These are phyloP conservation scores for Agaricus sinodeliciosus DNA, from an alignment of 768 basidiomycete genomes.

Conservation along the genomic window DNA sequence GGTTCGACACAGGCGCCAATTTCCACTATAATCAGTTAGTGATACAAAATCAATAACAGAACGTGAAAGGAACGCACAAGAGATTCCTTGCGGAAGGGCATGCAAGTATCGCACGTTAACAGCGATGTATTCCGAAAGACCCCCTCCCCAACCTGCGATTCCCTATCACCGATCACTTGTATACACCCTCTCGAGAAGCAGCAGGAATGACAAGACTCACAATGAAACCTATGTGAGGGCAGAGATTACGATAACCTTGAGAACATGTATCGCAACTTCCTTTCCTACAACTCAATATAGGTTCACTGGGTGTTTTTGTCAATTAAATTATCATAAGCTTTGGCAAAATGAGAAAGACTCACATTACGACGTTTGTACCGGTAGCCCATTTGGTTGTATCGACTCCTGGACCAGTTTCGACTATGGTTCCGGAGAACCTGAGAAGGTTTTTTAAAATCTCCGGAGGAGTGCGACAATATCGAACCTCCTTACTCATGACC, in stretches of 20 bases:
- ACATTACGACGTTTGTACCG: constrained; percentile 30
- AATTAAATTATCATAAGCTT: neutral
- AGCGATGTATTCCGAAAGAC: constrained; percentile 36
- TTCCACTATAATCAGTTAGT: constrained; percentile 28
- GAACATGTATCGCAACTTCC: constrained; percentile 26
- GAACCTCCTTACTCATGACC: constrained; percentile 36
- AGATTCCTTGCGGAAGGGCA: constrained; percentile 28
- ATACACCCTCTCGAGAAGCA: neutral
- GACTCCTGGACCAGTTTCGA: constrained; percentile 25
- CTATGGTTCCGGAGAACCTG: constrained; percentile 30
- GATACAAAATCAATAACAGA: neutral
- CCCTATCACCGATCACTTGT: too few species aligned
- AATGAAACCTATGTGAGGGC: constrained; percentile 27
- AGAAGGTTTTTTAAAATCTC: neutral
- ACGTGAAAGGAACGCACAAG: constrained; percentile 22
- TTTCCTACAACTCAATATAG: constrained; percentile 30
- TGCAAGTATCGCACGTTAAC: constrained; percentile 30
- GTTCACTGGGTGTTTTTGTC: too few species aligned
- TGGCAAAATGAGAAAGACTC: constrained; percentile 1
- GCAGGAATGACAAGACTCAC: constrained; percentile 16
- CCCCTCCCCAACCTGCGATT: constrained; percentile 32
- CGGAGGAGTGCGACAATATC: neutral
- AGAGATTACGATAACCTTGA: constrained; percentile 26
- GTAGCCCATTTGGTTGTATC: constrained; percentile 23
- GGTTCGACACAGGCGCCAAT: constrained; percentile 41